Evolutionary conservation across 176 grass and related monocot species (phyloP).

Genomic region (Paspalum vaginatum): DNA sequence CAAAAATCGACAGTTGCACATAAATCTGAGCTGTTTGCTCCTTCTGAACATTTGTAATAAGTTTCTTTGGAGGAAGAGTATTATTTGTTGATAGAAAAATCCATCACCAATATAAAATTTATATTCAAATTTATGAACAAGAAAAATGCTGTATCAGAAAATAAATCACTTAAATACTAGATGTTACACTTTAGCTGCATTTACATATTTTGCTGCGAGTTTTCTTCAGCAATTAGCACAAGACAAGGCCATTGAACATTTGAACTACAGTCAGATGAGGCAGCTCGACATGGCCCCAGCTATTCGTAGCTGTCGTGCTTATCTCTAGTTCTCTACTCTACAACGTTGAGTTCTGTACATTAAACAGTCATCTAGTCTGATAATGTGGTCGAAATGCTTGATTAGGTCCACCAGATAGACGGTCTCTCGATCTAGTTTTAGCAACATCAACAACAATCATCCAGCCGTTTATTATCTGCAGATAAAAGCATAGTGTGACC

Average conservation of each 20-base stretch:
- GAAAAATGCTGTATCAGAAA: not conserved
- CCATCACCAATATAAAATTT: not conserved
- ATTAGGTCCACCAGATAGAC: constrained; percentile 14
- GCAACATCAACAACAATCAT: constrained; percentile 95
- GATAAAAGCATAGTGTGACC: constrained; percentile 22
- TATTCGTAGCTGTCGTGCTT: constrained; percentile 6
- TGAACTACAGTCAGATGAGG: constrained; percentile 44
- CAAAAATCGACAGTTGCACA: constrained; percentile 43
- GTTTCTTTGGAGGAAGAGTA: constrained; percentile 8
- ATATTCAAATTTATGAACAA: not conserved
- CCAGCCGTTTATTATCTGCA: constrained; percentile 96
- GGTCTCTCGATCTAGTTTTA: constrained; percentile 57
- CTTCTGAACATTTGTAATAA: constrained; percentile 6
- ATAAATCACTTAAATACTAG: constrained; percentile 12
- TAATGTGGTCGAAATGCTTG: constrained; percentile 35
- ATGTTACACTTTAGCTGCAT: constrained; percentile 29
- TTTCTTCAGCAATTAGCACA: constrained; percentile 13
- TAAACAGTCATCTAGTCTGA: constrained; percentile 39
- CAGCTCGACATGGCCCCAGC: constrained; percentile 42
- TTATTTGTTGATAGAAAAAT: constrained; percentile 22
- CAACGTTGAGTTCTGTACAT: constrained; percentile 17
- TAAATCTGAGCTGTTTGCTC: constrained; percentile 30
- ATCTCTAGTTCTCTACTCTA: constrained; percentile 39
- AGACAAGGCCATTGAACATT: constrained; percentile 17
- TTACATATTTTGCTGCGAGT: constrained; percentile 21